Evolutionary conservation across 2,329 filamentous ascomycete species (phyloP), one percentile per base, ranked within the genome.

Genomic region (Nigrospora oryzae): DNA sequence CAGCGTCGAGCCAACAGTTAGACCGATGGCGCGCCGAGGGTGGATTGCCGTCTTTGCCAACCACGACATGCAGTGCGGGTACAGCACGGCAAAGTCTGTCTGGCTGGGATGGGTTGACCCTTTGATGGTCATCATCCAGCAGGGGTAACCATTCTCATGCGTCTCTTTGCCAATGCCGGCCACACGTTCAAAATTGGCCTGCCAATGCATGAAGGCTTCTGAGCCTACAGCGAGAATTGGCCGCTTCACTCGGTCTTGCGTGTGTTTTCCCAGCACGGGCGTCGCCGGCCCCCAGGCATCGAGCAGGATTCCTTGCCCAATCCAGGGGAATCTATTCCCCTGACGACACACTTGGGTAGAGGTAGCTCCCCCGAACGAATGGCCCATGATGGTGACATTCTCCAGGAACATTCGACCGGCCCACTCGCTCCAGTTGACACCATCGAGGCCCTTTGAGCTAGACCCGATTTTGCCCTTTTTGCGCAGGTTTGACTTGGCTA

Each of bases 181-280:
- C 11, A 84, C 69, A 33, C 74, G 69, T 36, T 77, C 63, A 54
- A 82, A 83, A 49, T 84, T 86, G 3, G 71, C 67, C 17, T 75
- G 70, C 81, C 81, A 85, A 61, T 84, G 81, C 69, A 83, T 83
- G 63, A 85, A 85, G 0, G 79, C 81, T 59, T 86, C 82, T 6
- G 73, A 78, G 40, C 82, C 83, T 55, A 86, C 79, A 3, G 75
- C 76, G 6, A 86, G 67, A 8, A 85, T 55, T 5, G 81, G 81
- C 12, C 73, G 68, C 34, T 66, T 63, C 6, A 73, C 61, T 14
- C 68, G 65, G 45, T 74, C 65, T 4, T 66, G 53, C 1, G 66
- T 62, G 15, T 69, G 64, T 30, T 73, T 68, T 58, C 44, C 70
- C 51, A 53, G 63, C 52, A 51, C 70, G 53, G 52, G 74, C 55